These are phyloP conservation scores for Trametes sanguinea DNA, from an alignment of 768 basidiomycete species.

Conservation along the genomic window DNA sequence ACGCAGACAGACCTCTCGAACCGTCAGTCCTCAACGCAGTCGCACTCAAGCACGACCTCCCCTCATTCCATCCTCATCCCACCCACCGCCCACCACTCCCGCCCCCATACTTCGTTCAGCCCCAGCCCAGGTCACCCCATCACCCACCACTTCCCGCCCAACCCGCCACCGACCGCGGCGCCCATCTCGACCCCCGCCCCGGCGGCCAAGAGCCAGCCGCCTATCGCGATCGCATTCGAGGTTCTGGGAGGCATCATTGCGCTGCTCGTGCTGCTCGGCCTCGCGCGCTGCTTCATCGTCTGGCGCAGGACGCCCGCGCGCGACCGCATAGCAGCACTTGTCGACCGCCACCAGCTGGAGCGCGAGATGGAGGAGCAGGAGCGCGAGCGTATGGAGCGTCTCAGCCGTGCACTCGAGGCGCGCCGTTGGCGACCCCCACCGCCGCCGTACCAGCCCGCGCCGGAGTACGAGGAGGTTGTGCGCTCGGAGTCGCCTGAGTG, in stretches of 20 bases:
- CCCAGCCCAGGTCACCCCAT: slow-evolving; percentile 3
- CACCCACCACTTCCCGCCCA: slow-evolving; percentile 7
- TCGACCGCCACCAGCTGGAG: slow-evolving; percentile 49
- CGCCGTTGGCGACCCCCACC: slow-evolving; percentile 44
- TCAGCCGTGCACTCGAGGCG: slow-evolving; percentile 23
- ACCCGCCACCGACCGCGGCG: slow-evolving; percentile 4
- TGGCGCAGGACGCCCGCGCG: slow-evolving; percentile 47
- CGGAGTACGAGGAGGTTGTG: slow-evolving; percentile 43
- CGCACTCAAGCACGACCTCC: not conserved
- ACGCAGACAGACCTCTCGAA: slow-evolving; percentile 3
- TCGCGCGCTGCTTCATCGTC: slow-evolving; percentile 45
- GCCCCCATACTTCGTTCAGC: slow-evolving; percentile 1
- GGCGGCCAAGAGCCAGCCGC: slow-evolving; percentile 17
- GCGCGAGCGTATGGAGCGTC: slow-evolving; percentile 35
- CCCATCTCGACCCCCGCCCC: slow-evolving; percentile 13
- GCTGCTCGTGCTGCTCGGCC: slow-evolving; percentile 37
- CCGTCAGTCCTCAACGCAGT: not conserved
- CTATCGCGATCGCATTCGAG: slow-evolving; percentile 47
- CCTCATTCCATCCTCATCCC: slow-evolving; percentile 13
- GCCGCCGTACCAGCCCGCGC: slow-evolving; percentile 54
- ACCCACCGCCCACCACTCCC: slow-evolving; percentile 1
- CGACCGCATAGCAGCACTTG: slow-evolving; percentile 45
- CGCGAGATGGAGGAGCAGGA: slow-evolving; percentile 53
- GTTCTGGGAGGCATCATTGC: slow-evolving; percentile 45
- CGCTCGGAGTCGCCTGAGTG: slow-evolving; percentile 3